Conservation (phyloP, 176 grass and related monocot species). For the Oryza nivara region DNA sequence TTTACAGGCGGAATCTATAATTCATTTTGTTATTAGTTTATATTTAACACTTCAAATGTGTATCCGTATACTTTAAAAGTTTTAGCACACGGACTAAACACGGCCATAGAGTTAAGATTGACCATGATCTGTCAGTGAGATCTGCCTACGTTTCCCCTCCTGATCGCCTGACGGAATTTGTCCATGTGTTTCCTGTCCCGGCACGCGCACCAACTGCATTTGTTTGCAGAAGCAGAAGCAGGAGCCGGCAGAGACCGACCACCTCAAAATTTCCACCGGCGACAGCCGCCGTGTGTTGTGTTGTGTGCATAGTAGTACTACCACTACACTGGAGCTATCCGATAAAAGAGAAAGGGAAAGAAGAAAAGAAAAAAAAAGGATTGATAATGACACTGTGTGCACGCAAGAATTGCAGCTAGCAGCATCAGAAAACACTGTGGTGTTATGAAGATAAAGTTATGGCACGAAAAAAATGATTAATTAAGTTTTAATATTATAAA, state of each 20-base stretch:
- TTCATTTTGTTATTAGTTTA: no score
- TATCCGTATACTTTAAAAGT: no score
- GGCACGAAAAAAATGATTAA: no score
- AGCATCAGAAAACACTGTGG: no score
- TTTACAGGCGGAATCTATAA: no score
- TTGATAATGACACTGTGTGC: not conserved
- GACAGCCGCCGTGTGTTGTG: not conserved
- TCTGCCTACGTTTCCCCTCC: not conserved
- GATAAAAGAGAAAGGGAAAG: not conserved
- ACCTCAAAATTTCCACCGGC: not conserved
- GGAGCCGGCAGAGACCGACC: not conserved
- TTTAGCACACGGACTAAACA: no score
- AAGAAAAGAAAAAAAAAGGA: not conserved
- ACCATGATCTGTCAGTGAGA: not conserved
- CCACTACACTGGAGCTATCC: not conserved
- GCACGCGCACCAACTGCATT: not conserved
- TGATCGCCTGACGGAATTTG: slow-evolving; percentile 18
- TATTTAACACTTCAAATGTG: no score
- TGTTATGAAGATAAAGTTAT: no score
- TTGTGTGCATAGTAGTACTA: not conserved
- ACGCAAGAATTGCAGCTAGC: not conserved
- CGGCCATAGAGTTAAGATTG: no score
- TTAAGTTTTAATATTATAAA: no score
- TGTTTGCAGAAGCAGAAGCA: no score
- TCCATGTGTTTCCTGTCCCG: not conserved